phyloP scores from a whole-genome alignment of 768 basidiomycete species.

The Boletus vermiculosoides region DNA sequence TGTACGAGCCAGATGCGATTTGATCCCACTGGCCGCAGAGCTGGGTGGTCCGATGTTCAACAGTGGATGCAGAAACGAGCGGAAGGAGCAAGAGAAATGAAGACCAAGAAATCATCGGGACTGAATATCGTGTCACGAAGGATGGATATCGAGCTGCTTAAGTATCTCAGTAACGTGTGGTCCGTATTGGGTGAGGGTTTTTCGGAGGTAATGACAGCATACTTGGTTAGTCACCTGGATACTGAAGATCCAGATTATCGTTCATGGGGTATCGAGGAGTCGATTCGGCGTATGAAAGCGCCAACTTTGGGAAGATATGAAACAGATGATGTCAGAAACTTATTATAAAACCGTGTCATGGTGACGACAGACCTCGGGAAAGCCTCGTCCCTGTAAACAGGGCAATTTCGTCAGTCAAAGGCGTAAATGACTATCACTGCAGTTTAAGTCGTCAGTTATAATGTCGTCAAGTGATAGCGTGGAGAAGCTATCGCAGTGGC shows the following conservation, averaged over 20 bases:
- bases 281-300: neutral
- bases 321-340: conserved; percentile 2
- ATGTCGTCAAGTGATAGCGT: neutral
- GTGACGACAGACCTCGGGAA: neutral
- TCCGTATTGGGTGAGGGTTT: neutral
- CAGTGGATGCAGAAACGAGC: conserved; percentile 16
- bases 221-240: conserved; percentile 2
- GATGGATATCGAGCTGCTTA: conserved; percentile 4
- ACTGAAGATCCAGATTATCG: neutral
- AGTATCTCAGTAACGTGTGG: conserved; percentile 2
- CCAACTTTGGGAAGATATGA: neutral
- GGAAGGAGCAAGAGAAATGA: conserved; percentile 21
- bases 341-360: neutral
- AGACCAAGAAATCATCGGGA: conserved; percentile 13
- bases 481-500: neutral
- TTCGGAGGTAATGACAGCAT: neutral
- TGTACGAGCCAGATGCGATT: conserved; percentile 45
- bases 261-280: neutral
- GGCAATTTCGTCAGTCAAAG: neutral
- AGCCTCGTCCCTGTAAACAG: neutral
- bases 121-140: neutral
- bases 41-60: neutral
- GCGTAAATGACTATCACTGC: neutral
- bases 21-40: conserved; percentile 53
- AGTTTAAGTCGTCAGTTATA: neutral